Conservation (phyloP, 495 filamentous ascomycete genomes). For the Pyrenopolyporus hunteri region DNA sequence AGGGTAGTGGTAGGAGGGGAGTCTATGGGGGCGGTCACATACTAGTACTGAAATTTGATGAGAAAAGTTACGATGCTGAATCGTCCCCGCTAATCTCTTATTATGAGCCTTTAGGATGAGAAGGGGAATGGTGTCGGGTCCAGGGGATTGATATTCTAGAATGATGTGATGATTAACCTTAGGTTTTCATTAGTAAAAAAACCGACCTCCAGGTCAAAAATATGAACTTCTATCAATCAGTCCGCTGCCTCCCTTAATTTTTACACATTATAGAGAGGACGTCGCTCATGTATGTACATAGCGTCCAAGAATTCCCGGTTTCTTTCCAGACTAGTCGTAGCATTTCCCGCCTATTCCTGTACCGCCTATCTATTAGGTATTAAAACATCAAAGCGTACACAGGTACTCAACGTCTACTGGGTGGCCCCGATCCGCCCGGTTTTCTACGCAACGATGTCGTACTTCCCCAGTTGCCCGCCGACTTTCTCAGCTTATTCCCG, state of each 20-base stretch:
- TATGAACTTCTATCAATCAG: neutral
- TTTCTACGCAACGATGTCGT: conserved; percentile 35
- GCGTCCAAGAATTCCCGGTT: neutral
- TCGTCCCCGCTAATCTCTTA: too few relatives aligned
- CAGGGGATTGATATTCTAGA: neutral
- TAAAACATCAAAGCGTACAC: neutral
- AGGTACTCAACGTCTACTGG: conserved; percentile 14
- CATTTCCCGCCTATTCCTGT: neutral
- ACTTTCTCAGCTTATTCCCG: conserved; percentile 52
- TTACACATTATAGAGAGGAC: neutral
- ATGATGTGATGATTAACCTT: neutral
- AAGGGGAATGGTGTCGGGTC: neutral
- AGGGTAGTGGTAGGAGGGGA: too few relatives aligned
- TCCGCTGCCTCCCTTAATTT: neutral
- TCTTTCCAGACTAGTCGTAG: neutral
- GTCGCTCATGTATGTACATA: neutral
- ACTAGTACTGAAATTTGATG: too few relatives aligned
- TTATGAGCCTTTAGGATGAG: neutral
- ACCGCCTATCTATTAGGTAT: neutral
- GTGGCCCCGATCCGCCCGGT: conserved; percentile 12
- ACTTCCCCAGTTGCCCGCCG: conserved; percentile 44
- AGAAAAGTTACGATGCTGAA: too few relatives aligned
- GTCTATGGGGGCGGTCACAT: too few relatives aligned
- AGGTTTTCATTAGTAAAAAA: too few relatives aligned
- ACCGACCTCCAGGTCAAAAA: neutral